Conservation (phyloP, 208 protist species). For the Trypanosoma lewisi region DNA sequence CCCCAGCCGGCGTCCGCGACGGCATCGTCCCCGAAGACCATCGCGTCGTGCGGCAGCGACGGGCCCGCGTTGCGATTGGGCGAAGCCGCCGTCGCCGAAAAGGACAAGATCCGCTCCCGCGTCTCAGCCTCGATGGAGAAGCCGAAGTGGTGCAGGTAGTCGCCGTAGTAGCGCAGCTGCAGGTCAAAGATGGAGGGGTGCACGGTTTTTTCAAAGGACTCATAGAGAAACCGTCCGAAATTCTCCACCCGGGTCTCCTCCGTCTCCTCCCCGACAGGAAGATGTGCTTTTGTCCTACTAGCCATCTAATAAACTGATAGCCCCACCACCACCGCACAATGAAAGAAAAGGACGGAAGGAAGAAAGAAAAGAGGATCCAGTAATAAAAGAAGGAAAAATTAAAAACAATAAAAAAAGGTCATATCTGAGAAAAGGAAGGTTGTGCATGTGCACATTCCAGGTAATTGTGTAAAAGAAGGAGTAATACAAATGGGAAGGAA, state of each 20-base stretch:
- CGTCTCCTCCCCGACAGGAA: not conserved
- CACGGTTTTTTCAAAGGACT: constrained; percentile 23
- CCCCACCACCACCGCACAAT: not conserved
- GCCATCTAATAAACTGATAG: constrained; percentile 5
- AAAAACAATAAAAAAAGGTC: constrained; percentile 7
- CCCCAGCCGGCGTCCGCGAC: constrained; percentile 51
- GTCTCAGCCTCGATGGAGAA: constrained; percentile 68
- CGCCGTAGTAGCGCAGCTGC: constrained; percentile 60
- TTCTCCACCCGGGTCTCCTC: constrained; percentile 20
- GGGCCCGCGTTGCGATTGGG: not conserved
- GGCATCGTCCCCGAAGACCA: constrained; percentile 6
- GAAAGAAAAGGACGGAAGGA: not conserved
- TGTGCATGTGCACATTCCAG: no score
- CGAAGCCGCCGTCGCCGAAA: not conserved
- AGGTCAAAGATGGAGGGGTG: constrained; percentile 28
- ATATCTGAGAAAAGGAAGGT: not conserved
- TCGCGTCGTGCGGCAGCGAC: not conserved
- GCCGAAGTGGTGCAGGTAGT: constrained; percentile 86
- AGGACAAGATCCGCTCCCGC: not conserved
- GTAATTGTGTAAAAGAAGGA: no score
- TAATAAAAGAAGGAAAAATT: not conserved
- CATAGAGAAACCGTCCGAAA: constrained; percentile 54
- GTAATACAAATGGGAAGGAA: no score
- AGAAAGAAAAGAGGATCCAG: constrained; percentile 22
- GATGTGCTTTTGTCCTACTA: not conserved